Conservation (phyloP, 345 rosid species). For the Syzygium oleosum region DNA sequence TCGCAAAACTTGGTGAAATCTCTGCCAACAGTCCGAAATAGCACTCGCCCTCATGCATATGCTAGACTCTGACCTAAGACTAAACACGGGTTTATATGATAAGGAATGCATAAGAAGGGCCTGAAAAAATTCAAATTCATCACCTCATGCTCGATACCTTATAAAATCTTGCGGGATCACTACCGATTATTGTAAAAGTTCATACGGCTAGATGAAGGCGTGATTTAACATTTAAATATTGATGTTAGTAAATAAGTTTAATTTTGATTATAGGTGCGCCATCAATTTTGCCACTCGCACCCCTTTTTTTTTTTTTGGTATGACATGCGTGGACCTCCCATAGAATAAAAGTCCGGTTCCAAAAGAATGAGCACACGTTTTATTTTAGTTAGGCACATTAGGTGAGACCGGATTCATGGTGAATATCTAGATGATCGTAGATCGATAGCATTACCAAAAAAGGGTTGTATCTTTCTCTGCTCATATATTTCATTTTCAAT, state of each 20-base stretch:
- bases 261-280: neutral
- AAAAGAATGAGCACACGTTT: neutral
- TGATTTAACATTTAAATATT: neutral
- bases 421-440: neutral
- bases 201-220: rapidly evolving
- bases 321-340: neutral
- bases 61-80: neutral
- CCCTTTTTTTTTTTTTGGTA: neutral
- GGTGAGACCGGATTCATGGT: neutral
- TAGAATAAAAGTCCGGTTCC: neutral
- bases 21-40: neutral
- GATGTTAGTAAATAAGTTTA: neutral
- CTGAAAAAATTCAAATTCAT: neutral
- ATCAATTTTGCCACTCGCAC: neutral
- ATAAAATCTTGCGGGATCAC: neutral
- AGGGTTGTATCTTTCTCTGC: neutral
- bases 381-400: neutral
- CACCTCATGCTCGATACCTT: neutral
- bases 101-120: neutral
- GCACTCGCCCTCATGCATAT: neutral
- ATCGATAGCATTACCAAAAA: neutral
- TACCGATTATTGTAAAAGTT: rapidly evolving
- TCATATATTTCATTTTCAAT: neutral
- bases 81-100: neutral
- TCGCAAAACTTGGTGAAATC: neutral